Evolutionary conservation across 139 green algal species (phyloP).

Genomic region (Yamagishiella unicocca): DNA sequence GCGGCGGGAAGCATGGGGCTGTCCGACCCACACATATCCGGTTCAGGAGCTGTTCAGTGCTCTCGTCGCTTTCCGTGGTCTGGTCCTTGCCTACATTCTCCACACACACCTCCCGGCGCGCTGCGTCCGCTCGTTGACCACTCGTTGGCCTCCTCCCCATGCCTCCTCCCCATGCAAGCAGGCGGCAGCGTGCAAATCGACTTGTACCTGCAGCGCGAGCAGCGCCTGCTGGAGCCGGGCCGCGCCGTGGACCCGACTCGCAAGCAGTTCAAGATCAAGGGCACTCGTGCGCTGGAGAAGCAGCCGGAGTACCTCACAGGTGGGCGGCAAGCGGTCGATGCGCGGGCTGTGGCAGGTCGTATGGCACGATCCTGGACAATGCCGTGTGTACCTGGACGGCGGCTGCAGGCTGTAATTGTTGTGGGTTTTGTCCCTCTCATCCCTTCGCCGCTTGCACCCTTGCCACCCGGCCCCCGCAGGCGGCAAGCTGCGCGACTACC

Average conservation of each 20-base stretch:
- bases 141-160: not conserved
- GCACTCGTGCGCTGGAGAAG: conserved; percentile 64
- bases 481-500: conserved; percentile 91
- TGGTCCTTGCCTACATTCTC: not conserved
- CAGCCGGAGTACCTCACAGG: conserved; percentile 82
- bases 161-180: not conserved
- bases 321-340: too few species aligned
- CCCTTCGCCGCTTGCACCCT: not conserved
- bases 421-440: not conserved
- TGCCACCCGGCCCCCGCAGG: conserved; percentile 9
- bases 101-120: not conserved
- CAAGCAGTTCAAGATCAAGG: conserved; percentile 66
- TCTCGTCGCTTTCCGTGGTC: not conserved
- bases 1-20: too few species aligned
- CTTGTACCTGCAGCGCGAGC: conserved; percentile 69
- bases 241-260: conserved; percentile 73
- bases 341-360: too few species aligned
- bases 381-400: too few species aligned
- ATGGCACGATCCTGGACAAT: too few species aligned
- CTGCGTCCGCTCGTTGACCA: not conserved
- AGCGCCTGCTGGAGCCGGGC: conserved; percentile 59
- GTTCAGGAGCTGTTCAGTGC: not conserved
- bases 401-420: too few species aligned
- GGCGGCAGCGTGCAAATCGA: conserved; percentile 37
- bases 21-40: not conserved